Evolutionary conservation across 225 moss, liverwort and hornwort species (phyloP), one percentile per base, ranked within the genome.

Genomic region (Physcomitrellopsis africana): DNA sequence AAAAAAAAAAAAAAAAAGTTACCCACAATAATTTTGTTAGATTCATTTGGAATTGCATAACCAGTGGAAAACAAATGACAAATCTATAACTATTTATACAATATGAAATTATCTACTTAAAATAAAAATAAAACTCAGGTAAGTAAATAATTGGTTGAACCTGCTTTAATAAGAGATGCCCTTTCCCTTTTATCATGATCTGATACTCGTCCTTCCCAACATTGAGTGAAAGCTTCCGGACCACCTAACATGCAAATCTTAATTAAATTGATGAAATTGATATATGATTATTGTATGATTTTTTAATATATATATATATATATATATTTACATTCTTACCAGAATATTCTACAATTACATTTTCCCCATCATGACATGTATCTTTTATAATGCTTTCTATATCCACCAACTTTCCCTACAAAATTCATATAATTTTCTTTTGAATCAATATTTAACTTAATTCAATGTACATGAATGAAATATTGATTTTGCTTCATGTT

Each of bases 161-260:
- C 81, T 11, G 29, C 63, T 75, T 78, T 81, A 15, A 81, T 84
- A 0, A 84, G 67, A 16, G 78, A 75, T 1, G 53, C 19, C 49
- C 52, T 81, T 63, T 69, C 81, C 65, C 71, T 20, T 65, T 69
- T 76, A 0, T 76, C 72, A 47, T 69, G 56, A 2, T 60, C 53
- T 3, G 51, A 53, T 5, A 66, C 52, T 22, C 20, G 54, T 15
- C 93, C 96, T 73, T 84, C 76, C 86, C 87, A 89, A 58, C 70
- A 81, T 77, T 89, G 86, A 41, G 78, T 86, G 51, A 77, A 96
- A 51, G 90, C 80, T 47, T 72, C 63, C 10, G 92, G 93, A 1
- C 96, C 93, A 79, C 74, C 93, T 95, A 18, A 0, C 61, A 27
- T 0, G 3, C 23, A 19, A 9, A 8, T 1, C 18, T 32, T 27